Evolutionary conservation across 805 yeast genomes (phyloP), one percentile per base, ranked within the genome.

Genomic region (Suhomyces vadensis): DNA sequence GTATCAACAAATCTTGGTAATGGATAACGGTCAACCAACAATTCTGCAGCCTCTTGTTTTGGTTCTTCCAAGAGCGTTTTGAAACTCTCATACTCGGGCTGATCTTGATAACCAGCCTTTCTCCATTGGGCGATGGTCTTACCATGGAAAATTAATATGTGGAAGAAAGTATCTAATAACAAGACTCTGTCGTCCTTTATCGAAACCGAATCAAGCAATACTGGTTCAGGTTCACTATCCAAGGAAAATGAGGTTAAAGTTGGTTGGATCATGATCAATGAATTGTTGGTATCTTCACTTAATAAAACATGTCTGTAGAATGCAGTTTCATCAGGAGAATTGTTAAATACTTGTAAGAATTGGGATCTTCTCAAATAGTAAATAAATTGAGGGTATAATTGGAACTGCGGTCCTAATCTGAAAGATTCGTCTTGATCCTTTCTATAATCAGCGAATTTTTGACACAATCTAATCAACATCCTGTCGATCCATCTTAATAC

Each of bases 321-420:
- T 29, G 97, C 96, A 35, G 98, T 90, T 73, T 94, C 99, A 73
- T 94, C 99, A 1, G 99, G 99, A 5, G 99, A 94, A 68, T 91
- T 91, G 70, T 94, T 94, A 77, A 94, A 94, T 36, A 92, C 96
- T 65, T 89, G 95, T 64, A 94, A 73, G 65, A 94, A 91, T 68
- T 92, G 98, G 1, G 97, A 89, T 65, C 99, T 84, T 71, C 99
- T 86, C 69, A 94, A 75, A 64, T 94, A 95, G 71, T 86, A 94
- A 68, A 94, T 85, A 60, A 94, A 95, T 67, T 94, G 99, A 21
- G 99, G 99, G 61, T 88, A 86, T 62, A 92, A 73, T 35, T 89
- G 81, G 65, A 89, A 91, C 61, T 85, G 85, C 47, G 85, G 90
- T 1, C 91, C 81, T 52, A 94, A 74, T 58, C 94, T 76, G 74